Evolutionary conservation across 768 basidiomycete species (phyloP).

Genomic region (Sistotremastrum suecicum): DNA sequence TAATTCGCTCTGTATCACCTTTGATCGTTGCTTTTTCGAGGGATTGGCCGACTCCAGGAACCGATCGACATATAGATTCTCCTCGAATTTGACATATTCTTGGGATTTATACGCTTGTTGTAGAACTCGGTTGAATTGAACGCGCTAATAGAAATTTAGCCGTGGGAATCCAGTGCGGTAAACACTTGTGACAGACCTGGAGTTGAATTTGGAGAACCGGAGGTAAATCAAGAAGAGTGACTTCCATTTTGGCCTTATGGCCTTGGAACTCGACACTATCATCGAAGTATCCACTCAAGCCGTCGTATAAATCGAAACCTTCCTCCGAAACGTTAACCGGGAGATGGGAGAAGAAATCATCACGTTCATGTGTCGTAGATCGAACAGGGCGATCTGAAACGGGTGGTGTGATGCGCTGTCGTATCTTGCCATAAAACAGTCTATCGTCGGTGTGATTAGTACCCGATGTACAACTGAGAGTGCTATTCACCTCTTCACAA

Average conservation of each 20-base stretch:
- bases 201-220: slow-evolving; percentile 90
- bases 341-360: slow-evolving; percentile 86
- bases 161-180: background rate
- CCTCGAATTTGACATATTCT: slow-evolving; percentile 82
- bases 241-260: slow-evolving; percentile 76
- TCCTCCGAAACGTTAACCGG: slow-evolving; percentile 88
- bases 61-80: slow-evolving; percentile 81
- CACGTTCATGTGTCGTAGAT: slow-evolving; percentile 63
- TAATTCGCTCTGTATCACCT: slow-evolving; percentile 54
- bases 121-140: slow-evolving; percentile 88
- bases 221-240: slow-evolving; percentile 73
- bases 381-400: slow-evolving; percentile 26
- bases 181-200: slow-evolving; percentile 41
- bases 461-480: background rate
- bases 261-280: slow-evolving; percentile 81
- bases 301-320: slow-evolving; percentile 87
- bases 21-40: slow-evolving; percentile 56
- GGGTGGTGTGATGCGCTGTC: slow-evolving; percentile 35
- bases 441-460: slow-evolving; percentile 18
- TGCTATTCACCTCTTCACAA: slow-evolving; percentile 66
- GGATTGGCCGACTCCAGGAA: slow-evolving; percentile 70
- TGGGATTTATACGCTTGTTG: slow-evolving; percentile 92
- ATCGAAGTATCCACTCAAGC: slow-evolving; percentile 81
- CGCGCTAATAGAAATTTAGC: slow-evolving; percentile 37
- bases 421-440: slow-evolving; percentile 81